These are phyloP conservation scores for Begonia peltatifolia DNA, from an alignment of 306 rosid genomes.

Conservation along the genomic window DNA sequence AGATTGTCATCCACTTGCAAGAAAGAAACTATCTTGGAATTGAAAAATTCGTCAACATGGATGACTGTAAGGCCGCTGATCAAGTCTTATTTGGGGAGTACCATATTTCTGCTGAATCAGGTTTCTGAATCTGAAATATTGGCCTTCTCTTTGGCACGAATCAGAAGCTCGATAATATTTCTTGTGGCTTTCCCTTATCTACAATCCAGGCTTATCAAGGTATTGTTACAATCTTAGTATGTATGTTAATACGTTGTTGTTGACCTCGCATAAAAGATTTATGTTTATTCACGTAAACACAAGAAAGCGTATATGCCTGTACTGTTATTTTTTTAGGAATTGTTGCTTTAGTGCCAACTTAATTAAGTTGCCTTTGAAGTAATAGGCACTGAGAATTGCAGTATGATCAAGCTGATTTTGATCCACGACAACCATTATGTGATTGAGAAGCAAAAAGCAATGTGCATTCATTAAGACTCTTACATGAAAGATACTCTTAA, in stretches of 20 bases:
- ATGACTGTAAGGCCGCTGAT: constrained; percentile 40
- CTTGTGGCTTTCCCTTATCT: constrained; percentile 58
- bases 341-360: too few relatives aligned
- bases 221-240: constrained; percentile 17
- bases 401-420: too few relatives aligned
- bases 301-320: too few relatives aligned
- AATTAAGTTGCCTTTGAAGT: too few relatives aligned
- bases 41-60: constrained; percentile 55
- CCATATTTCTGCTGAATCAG: constrained; percentile 61
- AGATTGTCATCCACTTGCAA: constrained; percentile 39
- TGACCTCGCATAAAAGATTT: neutral
- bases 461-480: too few relatives aligned
- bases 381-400: too few relatives aligned
- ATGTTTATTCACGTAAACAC: too few relatives aligned
- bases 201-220: constrained; percentile 54
- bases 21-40: constrained; percentile 53
- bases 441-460: too few relatives aligned
- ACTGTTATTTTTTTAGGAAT: too few relatives aligned
- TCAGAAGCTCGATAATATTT: constrained; percentile 49
- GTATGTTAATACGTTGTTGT: neutral
- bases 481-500: too few relatives aligned
- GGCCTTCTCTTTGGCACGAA: constrained; percentile 42
- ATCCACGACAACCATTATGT: too few relatives aligned
- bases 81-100: constrained; percentile 68
- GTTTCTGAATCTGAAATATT: constrained; percentile 58